Base-by-base conservation (phyloP, 1,284 basidiomycete genomes). In the Leccinum colubrinum region DNA sequence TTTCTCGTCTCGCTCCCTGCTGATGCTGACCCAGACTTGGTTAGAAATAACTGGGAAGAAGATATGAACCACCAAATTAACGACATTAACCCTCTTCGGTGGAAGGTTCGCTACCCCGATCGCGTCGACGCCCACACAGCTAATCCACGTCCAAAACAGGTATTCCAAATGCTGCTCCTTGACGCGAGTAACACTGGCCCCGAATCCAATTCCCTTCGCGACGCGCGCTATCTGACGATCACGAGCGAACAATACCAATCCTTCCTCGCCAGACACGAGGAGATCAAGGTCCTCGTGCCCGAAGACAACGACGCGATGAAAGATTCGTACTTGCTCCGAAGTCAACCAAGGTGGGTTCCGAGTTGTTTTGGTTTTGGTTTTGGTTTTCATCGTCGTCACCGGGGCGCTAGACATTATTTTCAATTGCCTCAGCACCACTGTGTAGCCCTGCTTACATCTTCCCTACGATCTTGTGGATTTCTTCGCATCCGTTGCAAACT, bases 241-340 rank as follows among this genome's bases (percentile, higher is more conserved):
- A 68, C 57, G n/a, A 59, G 55, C 2, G 59, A 68, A 25, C 64
- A 68, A 12, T 59, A 59, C 15, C 33, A 68, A 27, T 51, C 58
- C 6, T 58, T 67, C 37, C 64, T 70, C 20, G 54, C 54, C 20
- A 60, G 64, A 25, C 64, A 60, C 39, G 6, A 7, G 8, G 9
- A n/a, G 7, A 62, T 62, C 20, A 1, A 6, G 0, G 59, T 50
- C 25, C 59, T 67, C 17, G 59, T 66, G 27, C 68, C 56, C 0
- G 68, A 67, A 43, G 64, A 66, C 56, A 70, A 66, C 22, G 58
- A 68, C 3, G 15, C 66, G 3, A 67, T 67, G 59, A 70, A 66
- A 37, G 64, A 64, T 39, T 68, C 68, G 6, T 70, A 64, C 41
- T 27, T 70, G 33, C 63, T 60, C 17, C 30, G 30, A 30, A 30